These are phyloP conservation scores for Yamadazyma ubonensis DNA, from an alignment of 805 yeast genomes.

Conservation along the genomic window DNA sequence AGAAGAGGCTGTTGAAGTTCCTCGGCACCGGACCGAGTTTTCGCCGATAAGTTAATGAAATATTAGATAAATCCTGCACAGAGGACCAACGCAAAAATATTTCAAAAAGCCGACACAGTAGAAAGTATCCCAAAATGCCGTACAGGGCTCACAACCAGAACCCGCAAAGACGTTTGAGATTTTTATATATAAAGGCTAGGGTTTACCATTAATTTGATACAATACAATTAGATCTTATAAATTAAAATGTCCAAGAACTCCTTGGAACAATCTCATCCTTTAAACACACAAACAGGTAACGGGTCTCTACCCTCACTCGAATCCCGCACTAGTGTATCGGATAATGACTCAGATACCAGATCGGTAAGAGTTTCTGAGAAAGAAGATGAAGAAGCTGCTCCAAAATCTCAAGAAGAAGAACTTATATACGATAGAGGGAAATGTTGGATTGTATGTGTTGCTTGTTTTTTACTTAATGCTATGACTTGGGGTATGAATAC, in stretches of 20 bases:
- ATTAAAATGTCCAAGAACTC: background rate
- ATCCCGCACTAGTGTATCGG: background rate
- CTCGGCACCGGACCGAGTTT: too few relatives aligned
- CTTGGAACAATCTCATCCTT: too few relatives aligned
- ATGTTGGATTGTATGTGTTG: conserved; percentile 62
- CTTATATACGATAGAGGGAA: conserved; percentile 55
- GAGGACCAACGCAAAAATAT: too few relatives aligned
- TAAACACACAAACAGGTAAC: too few relatives aligned
- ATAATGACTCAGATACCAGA: conserved; percentile 4
- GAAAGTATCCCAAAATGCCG: too few relatives aligned
- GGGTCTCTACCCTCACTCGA: background rate
- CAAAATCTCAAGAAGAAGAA: conserved; percentile 2
- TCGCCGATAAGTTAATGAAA: too few relatives aligned
- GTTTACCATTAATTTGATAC: background rate
- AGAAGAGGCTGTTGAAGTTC: too few relatives aligned
- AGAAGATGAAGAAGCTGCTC: conserved; percentile 3
- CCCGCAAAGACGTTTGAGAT: background rate
- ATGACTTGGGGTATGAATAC: conserved; percentile 74
- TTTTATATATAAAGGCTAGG: conserved; percentile 1
- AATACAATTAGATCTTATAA: background rate
- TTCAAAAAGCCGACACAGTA: too few relatives aligned
- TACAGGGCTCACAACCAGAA: background rate
- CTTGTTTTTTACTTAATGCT: conserved; percentile 51
- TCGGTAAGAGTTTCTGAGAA: background rate
- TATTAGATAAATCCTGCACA: too few relatives aligned